Base-by-base conservation (phyloP, 805 yeast species). In the Barnettozyma vustinii region DNA sequence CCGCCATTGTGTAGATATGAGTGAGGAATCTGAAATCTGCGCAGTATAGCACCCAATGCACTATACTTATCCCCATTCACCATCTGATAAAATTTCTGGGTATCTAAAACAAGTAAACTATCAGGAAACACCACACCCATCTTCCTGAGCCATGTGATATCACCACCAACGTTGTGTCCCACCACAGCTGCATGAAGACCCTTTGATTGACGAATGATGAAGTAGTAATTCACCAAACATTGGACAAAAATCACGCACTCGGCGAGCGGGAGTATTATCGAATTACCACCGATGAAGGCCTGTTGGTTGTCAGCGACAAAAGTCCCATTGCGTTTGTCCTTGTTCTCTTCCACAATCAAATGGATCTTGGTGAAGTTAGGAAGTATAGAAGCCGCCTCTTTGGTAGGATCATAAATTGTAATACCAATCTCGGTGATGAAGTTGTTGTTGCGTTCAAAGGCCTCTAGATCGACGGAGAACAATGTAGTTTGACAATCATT, bases 1-100 rank as follows among this genome's bases (percentile, higher is more conserved):
- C 80, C 84, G 1, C 83, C 88, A 61, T 83, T 83, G 60, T 83
- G 87, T 41, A 83, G 65, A 51, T 69, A 71, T 1, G 80, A 73
- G 58, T 77, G 78, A 1, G 84, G 83, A 8, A 83, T 69, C 32
- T 66, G 65, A 44, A 79, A 62, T 36, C 68, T 57, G 35, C 75
- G 60, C 18, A 81, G 64, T 0, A 75, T 60, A 25, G 71, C 72
- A 15, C 75, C 68, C 45, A 82, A 60, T 15, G 70, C 63, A 9
- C 76, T 76, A 27, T 63, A 54, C 10, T 54, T 56, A 8, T 36
- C 33, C 3, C 80, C 73, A 49, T 66, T 70, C 8, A 73, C 63
- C 8, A 62, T 42, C 5, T 57, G 55, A 68, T 74, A 76, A 1
- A 80, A 48, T 16, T 60, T 60, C 47, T 66, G 65, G 1, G 86